Evolutionary conservation across 2,329 filamentous ascomycete species (phyloP).

Genomic region (Magnaporthiopsis incrustans): DNA sequence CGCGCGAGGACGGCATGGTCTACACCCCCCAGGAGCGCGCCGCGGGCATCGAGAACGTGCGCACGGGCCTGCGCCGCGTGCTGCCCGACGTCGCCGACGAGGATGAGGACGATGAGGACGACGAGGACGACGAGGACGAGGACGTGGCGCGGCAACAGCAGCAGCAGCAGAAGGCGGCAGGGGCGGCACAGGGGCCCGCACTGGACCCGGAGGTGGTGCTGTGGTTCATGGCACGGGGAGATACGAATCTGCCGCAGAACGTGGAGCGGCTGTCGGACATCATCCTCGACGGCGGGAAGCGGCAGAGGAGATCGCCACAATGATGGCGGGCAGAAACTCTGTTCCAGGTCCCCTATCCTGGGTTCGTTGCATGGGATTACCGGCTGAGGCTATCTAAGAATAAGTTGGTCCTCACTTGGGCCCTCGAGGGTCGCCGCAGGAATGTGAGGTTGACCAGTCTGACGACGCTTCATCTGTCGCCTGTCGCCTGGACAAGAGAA

Average conservation of each 20-base stretch:
- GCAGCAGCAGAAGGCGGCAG: slow-evolving; percentile 18
- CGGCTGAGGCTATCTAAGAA: neutral
- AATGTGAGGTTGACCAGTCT: too few relatives aligned
- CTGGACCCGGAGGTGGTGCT: slow-evolving; percentile 39
- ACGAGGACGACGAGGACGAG: slow-evolving; percentile 35
- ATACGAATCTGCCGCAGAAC: slow-evolving; percentile 36
- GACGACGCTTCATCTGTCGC: too few relatives aligned
- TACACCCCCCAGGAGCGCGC: slow-evolving; percentile 67
- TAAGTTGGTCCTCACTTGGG: neutral
- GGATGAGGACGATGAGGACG: slow-evolving; percentile 43
- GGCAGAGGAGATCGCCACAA: neutral
- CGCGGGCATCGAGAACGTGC: slow-evolving; percentile 58
- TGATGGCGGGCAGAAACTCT: neutral
- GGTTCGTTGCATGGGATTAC: neutral
- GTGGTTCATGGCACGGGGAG: slow-evolving; percentile 36
- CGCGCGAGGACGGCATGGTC: slow-evolving; percentile 48
- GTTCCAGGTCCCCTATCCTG: too few relatives aligned
- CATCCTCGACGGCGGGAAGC: neutral
- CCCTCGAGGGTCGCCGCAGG: too few relatives aligned
- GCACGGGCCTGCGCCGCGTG: slow-evolving; percentile 58
- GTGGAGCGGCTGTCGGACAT: slow-evolving; percentile 26
- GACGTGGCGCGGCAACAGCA: slow-evolving; percentile 12
- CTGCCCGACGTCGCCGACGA: slow-evolving; percentile 49
- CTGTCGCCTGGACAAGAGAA: too few relatives aligned
- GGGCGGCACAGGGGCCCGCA: slow-evolving; percentile 19